phyloP scores from a whole-genome alignment of 2,329 filamentous ascomycete genomes.

The Claviceps africana region DNA sequence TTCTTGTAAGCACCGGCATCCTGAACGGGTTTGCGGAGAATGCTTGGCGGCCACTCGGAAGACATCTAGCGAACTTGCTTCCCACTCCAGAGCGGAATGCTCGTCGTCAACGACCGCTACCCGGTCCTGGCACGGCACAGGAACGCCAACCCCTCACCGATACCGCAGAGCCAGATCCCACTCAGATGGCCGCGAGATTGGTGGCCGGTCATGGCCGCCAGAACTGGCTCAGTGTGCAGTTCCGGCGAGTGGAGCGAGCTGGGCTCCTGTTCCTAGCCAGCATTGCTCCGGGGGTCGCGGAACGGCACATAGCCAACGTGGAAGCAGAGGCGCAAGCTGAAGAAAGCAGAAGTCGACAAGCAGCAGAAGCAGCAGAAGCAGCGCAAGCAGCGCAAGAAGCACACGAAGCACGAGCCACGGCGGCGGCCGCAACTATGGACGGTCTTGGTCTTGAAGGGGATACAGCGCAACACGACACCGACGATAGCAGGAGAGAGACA shows the following conservation, averaged over 20 bases:
- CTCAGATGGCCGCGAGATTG: constrained; percentile 38
- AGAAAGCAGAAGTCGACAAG: constrained; percentile 28
- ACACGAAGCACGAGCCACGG: no score
- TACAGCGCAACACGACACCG: background rate
- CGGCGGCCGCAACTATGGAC: background rate
- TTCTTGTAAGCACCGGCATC: constrained; percentile 45
- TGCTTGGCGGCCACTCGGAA: constrained; percentile 40
- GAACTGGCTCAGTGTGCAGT: constrained; percentile 23
- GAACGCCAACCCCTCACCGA: constrained; percentile 13
- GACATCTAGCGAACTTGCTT: constrained; percentile 45
- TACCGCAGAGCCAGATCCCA: constrained; percentile 28
- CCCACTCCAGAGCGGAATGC: constrained; percentile 29
- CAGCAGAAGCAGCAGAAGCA: constrained; percentile 21
- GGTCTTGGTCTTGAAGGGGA: background rate
- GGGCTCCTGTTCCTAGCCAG: constrained; percentile 51
- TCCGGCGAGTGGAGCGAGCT: constrained; percentile 43
- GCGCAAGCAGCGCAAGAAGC: constrained; percentile 11
- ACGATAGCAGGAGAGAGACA: background rate
- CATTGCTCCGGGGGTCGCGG: constrained; percentile 50
- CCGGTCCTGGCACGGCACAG: constrained; percentile 11
- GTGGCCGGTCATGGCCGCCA: constrained; percentile 25
- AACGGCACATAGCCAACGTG: constrained; percentile 47
- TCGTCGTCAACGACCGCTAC: constrained; percentile 9
- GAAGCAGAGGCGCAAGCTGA: constrained; percentile 36
- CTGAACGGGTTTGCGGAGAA: constrained; percentile 42